phyloP scores from a whole-genome alignment of 768 basidiomycete genomes.

The Cystofilobasidium macerans region DNA sequence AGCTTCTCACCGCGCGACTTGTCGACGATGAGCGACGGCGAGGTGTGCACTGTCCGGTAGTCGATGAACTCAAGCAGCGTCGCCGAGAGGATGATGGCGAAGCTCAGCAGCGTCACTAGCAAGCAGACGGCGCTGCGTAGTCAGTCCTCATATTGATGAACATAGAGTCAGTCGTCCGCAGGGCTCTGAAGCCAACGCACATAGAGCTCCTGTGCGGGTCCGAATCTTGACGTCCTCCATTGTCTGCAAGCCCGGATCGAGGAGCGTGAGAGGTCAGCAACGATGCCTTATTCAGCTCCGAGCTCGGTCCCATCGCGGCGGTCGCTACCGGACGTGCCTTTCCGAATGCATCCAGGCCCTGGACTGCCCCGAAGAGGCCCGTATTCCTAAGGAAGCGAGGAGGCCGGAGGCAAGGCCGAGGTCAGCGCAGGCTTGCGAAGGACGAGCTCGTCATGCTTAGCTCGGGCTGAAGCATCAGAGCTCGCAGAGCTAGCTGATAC shows the following conservation, averaged over 20 bases:
- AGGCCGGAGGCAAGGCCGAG: no score
- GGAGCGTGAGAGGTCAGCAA: no score
- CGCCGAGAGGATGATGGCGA: conserved; percentile 82
- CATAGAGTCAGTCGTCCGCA: neutral
- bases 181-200: conserved; percentile 45
- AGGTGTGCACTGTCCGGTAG: conserved; percentile 72
- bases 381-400: no score
- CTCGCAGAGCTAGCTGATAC: no score
- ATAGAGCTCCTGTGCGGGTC: conserved; percentile 81
- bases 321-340: conserved; percentile 81
- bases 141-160: conserved; percentile 14
- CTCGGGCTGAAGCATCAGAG: no score
- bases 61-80: conserved; percentile 91
- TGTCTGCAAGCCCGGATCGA: conserved; percentile 53
- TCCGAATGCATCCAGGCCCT: conserved; percentile 96
- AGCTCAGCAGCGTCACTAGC: conserved; percentile 79
- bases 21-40: conserved; percentile 86
- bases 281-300: no score
- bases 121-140: neutral
- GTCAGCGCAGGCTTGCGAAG: no score
- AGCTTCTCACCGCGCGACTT: conserved; percentile 88
- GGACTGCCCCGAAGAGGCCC: conserved; percentile 45
- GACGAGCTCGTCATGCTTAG: no score
- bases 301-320: no score
- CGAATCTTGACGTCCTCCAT: conserved; percentile 99